Conservation (phyloP, 2,329 filamentous ascomycete species). For the Pseudocercospora cruenta region DNA sequence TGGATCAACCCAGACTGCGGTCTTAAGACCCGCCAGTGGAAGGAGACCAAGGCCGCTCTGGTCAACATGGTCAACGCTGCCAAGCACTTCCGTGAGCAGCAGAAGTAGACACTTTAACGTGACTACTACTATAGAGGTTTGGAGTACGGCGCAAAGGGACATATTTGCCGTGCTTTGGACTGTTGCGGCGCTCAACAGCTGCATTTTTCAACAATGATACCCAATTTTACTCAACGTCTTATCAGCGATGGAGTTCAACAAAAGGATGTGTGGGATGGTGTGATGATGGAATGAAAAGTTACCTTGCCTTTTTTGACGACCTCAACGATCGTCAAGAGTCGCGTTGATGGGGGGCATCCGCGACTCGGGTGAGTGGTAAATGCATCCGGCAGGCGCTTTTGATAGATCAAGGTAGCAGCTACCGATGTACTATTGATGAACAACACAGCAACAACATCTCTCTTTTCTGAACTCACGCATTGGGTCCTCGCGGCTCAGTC, state of each 20-base stretch:
- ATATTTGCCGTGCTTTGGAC: conserved; percentile 15
- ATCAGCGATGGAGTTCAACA: conserved; percentile 39
- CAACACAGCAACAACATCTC: neutral
- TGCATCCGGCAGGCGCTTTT: conserved; percentile 17
- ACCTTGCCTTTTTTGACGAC: conserved; percentile 27
- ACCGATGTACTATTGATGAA: conserved; percentile 21
- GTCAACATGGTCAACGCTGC: conserved; percentile 97
- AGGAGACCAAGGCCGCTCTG: conserved; percentile 95
- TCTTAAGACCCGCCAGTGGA: conserved; percentile 98
- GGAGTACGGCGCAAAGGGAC: conserved; percentile 12
- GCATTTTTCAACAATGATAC: conserved; percentile 38
- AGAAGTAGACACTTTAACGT: conserved; percentile 29
- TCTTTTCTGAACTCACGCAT: neutral
- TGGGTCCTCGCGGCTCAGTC: neutral
- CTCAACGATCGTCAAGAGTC: conserved; percentile 34
- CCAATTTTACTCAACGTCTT: conserved; percentile 36
- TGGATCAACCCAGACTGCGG: conserved; percentile 99
- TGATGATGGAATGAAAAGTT: conserved; percentile 29
- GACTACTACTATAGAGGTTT: conserved; percentile 6
- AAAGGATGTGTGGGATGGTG: conserved; percentile 23
- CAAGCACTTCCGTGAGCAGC: conserved; percentile 85
- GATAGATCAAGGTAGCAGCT: conserved; percentile 18
- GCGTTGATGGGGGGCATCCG: conserved; percentile 22
- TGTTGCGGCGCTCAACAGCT: conserved; percentile 25
- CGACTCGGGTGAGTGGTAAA: conserved; percentile 11